Evolutionary conservation across 768 basidiomycete genomes (phyloP), one percentile per base, ranked within the genome.

Genomic region (Lentinula sp.): DNA sequence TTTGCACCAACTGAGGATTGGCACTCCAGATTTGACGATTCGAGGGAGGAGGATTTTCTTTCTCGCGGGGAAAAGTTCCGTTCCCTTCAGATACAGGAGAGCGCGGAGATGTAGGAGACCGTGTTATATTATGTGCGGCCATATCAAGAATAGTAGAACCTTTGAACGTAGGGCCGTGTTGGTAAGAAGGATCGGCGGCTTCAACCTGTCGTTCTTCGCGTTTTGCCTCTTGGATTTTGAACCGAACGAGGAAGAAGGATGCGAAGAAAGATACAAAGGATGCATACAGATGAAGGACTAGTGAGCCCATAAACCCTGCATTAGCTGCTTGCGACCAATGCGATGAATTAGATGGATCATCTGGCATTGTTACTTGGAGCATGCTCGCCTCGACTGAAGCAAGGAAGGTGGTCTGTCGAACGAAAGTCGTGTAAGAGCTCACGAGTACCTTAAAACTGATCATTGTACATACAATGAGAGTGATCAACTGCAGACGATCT

Each of bases 401-500:
- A 59, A 86, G 85, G 68, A 86, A 86, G 0, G 84, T 86, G 0
- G 84, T 83, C 84, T 86, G 61, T 15, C 10, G 18, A 34, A 49
- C 31, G 23, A 45, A 15, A 61, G 61, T 43, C 9, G 6, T 15
- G 56, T 16, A 43, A 59, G 51, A 62, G 54, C 16, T 11, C 16
- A 13, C 59, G 16, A 13, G 23, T 32, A 31, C 45, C 18, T 21
- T 8, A 0, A 23, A 18, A 7, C n/a, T 48, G 9, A 23, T 7
- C 6, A 18, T 21, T 48, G 21, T 21, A 72, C 82, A 66, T 50
- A 84, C 84, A 55, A 85, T 83, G 37, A 86, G 77, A 43, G 76
- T 80, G 69, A 86, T 84, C 10, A 86, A 71, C 70, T 85, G 83
- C 13, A 86, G 74, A 45, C 84, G 74, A 61, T 86, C 84, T 75